These are phyloP conservation scores for Penicillium sp. DNA, from an alignment of 2,329 filamentous ascomycete species.

Conservation along the genomic window DNA sequence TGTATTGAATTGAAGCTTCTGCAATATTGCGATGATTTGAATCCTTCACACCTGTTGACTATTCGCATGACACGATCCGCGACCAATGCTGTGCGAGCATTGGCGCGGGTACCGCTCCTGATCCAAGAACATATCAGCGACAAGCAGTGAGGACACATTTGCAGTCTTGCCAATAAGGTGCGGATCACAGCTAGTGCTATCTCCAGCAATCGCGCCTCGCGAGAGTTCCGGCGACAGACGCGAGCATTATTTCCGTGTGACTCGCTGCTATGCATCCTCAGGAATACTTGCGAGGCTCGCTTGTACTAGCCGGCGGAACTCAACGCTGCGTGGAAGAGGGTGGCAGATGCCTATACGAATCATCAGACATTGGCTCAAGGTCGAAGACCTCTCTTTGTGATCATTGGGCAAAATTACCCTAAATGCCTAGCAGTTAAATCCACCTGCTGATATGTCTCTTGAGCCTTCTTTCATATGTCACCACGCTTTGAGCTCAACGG, in stretches of 20 bases:
- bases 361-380: slow-evolving; percentile 37
- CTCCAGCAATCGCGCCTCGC: slow-evolving; percentile 32
- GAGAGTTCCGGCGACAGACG: slow-evolving; percentile 40
- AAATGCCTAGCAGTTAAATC: slow-evolving; percentile 9
- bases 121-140: slow-evolving; percentile 4
- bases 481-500: slow-evolving; percentile 3
- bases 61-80: slow-evolving; percentile 39
- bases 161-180: slow-evolving; percentile 8
- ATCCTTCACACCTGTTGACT: slow-evolving; percentile 40
- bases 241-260: slow-evolving; percentile 46
- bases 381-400: slow-evolving; percentile 1
- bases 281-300: slow-evolving; percentile 28
- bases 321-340: slow-evolving; percentile 38
- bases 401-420: slow-evolving; percentile 3
- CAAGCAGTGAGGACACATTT: slow-evolving; percentile 2
- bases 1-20: slow-evolving; percentile 29
- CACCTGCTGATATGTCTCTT: not conserved
- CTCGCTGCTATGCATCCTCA: slow-evolving; percentile 43
- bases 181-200: slow-evolving; percentile 30
- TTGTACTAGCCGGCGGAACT: slow-evolving; percentile 25
- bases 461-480: slow-evolving; percentile 13
- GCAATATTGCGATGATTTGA: slow-evolving; percentile 30
- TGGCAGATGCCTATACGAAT: slow-evolving; percentile 38
- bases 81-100: slow-evolving; percentile 38
- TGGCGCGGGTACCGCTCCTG: slow-evolving; percentile 37